phyloP scores from a whole-genome alignment of 1,139 yeast species.

The Magnusiomyces ingens region DNA sequence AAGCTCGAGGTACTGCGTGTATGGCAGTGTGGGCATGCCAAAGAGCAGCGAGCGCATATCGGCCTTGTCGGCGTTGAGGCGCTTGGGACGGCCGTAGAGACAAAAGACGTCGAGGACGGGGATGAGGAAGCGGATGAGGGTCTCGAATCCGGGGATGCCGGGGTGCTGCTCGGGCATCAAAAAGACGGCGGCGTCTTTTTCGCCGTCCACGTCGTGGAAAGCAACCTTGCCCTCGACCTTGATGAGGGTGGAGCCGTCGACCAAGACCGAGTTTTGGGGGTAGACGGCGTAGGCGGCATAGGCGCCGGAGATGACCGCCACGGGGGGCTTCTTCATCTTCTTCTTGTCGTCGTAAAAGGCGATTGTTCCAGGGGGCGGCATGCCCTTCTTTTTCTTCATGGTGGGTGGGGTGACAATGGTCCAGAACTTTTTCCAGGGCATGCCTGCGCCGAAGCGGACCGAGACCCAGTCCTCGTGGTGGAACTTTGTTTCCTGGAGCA shows the following conservation, averaged over 20 bases:
- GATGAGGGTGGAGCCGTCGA: slow-evolving; percentile 81
- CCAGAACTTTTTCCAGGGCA: slow-evolving; percentile 95
- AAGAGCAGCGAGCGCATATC: slow-evolving; percentile 75
- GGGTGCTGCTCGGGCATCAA: slow-evolving; percentile 94
- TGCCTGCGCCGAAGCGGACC: slow-evolving; percentile 91
- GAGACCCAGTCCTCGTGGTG: slow-evolving; percentile 92
- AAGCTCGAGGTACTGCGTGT: slow-evolving; percentile 69
- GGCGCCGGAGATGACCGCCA: slow-evolving; percentile 73
- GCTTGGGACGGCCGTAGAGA: slow-evolving; percentile 84
- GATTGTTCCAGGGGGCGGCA: slow-evolving; percentile 35
- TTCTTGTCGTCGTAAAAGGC: slow-evolving; percentile 36
- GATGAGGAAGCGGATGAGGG: slow-evolving; percentile 76
- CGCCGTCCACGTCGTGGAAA: slow-evolving; percentile 50
- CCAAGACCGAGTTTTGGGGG: slow-evolving; percentile 73
- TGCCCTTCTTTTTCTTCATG: slow-evolving; percentile 38
- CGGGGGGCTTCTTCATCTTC: slow-evolving; percentile 58
- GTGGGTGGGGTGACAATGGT: slow-evolving; percentile 77
- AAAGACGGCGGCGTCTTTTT: slow-evolving; percentile 75
- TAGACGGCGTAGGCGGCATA: slow-evolving; percentile 83
- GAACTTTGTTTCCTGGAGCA: slow-evolving; percentile 77
- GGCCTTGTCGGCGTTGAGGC: slow-evolving; percentile 79
- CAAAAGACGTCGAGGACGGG: slow-evolving; percentile 84
- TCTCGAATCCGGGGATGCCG: slow-evolving; percentile 91
- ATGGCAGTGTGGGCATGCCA: slow-evolving; percentile 88
- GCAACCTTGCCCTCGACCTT: slow-evolving; percentile 78